Base-by-base conservation (phyloP, 768 basidiomycete species). In the Kwoniella botswanensis region DNA sequence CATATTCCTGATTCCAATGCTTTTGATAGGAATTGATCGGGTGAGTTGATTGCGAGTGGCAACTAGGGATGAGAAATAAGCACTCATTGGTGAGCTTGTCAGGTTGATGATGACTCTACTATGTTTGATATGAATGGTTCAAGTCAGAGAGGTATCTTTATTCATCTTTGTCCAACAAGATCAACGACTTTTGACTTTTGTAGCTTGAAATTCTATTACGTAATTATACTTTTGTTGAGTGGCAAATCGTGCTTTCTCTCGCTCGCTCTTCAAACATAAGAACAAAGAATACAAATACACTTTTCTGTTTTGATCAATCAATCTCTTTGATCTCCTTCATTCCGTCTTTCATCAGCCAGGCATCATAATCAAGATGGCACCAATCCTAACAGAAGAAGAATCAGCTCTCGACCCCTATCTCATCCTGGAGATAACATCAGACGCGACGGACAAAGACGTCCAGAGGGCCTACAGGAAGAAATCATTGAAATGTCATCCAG, bases 401-500 rank as follows among this genome's bases (percentile, higher is more conserved):
- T 26, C 76, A 13, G 67, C 74, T 13, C 64, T 80, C 9, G 79
- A 83, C 50, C 81, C 81, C 12, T 83, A 83, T 65, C 52, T 52
- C 18, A 24, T 79, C 18, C 67, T 83, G 1, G 75, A 74, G 3
- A 18, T 83, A 24, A 15, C 46, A 2, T 29, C 57, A 17, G 73
- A 71, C 10, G 78, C 82, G 21, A 77, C 74, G 0, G 81, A 83
- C 43, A 74, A 78, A 55, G 78, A 82, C 15, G 77, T 83, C 54
- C 63, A 73, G 65, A 71, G 65, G 56, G 75, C 81, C 1, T 83
- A 75, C 53, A 65, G 79, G 24, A 77, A 79, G 58, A 55, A 71
- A 26, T 80, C 78, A 41, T 56, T 83, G 44, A 83, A 79, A 70
- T 81, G 76, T 55, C 82, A 83, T 77, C 82, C 82, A 2, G 82